Evolutionary conservation across 1,284 basidiomycete species (phyloP).

Genomic region (Cutaneotrichosporon cutaneum): DNA sequence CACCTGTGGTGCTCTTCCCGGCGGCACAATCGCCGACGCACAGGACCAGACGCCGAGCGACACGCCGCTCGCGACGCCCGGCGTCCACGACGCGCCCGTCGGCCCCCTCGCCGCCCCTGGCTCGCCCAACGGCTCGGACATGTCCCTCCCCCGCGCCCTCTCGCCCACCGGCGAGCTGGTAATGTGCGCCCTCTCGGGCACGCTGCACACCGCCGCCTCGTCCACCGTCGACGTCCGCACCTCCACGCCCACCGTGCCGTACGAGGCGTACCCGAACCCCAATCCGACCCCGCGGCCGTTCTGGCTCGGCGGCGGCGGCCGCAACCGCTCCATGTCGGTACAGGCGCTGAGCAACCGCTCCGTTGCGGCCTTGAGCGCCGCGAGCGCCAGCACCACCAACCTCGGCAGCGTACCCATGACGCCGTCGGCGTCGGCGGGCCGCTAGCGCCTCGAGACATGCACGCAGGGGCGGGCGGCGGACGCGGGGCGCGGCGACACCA

Average conservation of each 20-base stretch:
- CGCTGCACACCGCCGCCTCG: background rate
- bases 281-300: background rate
- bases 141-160: background rate
- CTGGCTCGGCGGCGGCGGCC: background rate
- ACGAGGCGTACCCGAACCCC: background rate
- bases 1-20: slow-evolving; percentile 15
- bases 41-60: background rate
- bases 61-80: background rate
- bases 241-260: background rate
- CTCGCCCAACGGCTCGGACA: background rate
- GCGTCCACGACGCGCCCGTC: background rate
- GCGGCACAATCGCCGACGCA: background rate
- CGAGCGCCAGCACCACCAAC: background rate
- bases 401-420: background rate
- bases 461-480: background rate
- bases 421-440: background rate
- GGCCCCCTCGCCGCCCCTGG: background rate
- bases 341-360: background rate
- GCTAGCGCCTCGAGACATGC: background rate
- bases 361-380: background rate
- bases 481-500: background rate
- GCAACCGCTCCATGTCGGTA: slow-evolving; percentile 2
- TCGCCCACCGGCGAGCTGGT: background rate
- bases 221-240: background rate
- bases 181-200: background rate